These are phyloP conservation scores for Acanthamoeba sp. DNA, from an alignment of 208 protist species.

Conservation along the genomic window DNA sequence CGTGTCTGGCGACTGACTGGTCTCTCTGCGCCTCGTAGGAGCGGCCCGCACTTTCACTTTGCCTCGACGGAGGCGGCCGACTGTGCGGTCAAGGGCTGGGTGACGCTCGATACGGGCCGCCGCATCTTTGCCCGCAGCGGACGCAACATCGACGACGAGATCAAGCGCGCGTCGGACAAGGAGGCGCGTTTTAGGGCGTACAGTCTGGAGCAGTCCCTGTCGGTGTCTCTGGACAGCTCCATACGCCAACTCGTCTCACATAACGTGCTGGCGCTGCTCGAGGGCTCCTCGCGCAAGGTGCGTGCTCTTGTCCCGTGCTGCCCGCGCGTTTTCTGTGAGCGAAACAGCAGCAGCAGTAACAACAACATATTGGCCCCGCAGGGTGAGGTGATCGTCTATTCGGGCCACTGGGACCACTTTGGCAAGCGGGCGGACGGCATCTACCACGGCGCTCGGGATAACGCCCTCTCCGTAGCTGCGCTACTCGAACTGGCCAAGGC, in stretches of 20 bases:
- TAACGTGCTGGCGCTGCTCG: conserved; percentile 5
- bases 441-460: neutral
- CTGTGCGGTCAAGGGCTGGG: neutral
- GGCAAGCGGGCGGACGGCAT: conserved; percentile 1
- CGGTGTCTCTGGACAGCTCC: neutral
- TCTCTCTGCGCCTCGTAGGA: neutral
- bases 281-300: neutral
- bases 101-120: neutral
- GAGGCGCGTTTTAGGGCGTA: neutral
- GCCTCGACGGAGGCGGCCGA: neutral
- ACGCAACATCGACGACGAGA: neutral
- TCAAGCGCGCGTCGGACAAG: neutral
- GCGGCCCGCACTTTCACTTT: conserved; percentile 11
- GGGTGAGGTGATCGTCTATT: neutral
- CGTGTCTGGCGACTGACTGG: neutral
- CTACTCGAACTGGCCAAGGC: conserved; percentile 8
- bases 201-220: neutral
- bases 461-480: conserved; percentile 14
- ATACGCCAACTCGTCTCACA: neutral
- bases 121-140: neutral
- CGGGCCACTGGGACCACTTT: conserved; percentile 4
- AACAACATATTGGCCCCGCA: neutral
- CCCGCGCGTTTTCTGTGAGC: too few species aligned
- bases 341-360: too few species aligned
- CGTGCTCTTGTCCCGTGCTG: neutral